Base-by-base conservation (phyloP, 2,329 filamentous ascomycete genomes). In the Ascochyta clinopodiicola region DNA sequence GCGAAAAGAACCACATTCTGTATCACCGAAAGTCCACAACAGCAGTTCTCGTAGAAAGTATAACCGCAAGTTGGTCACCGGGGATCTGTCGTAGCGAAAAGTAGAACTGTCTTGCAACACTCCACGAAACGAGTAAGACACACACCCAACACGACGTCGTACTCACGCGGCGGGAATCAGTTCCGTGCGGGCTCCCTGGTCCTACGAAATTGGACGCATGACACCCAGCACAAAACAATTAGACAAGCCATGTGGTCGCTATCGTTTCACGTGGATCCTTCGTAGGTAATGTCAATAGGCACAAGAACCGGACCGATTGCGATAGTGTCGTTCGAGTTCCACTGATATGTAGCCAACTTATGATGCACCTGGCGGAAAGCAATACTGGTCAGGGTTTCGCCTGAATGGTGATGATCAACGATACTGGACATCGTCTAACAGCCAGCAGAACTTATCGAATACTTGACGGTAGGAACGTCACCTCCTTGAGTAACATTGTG, bases 281-380 rank as follows among this genome's bases (percentile, higher is more conserved):
- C 24, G 19, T 12, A 7, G 42, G 12, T 15, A 34, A 13, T 17
- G 31, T 47, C 13, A 38, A 46, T 31, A n/a, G 7, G n/a, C 17
- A 25, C n/a, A 22, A 7, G 39, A 38, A 56, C 40, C 45, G 52
- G 40, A 15, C 45, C 45, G 45, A 49, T 19, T 45, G 2, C 19
- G 27, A 35, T 1, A 9, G 6, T 7, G 27, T 10, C 6, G 5
- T 3, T 36, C 17, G 32, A 36, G 39, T 4, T 17, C 17, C 9
- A 10, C 6, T 25, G 29, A 17, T 15, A 22, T 38, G 22, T n/a
- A 32, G 6, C 9, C 12, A 52, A 22, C 4, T 22, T 19, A 24
- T 42, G 1, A 27, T 9, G 24, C 10, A 31, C 10, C 44, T 13
- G n/a, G 17, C 13, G 19, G 21, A 13, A 40, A 22, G 12, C 27